phyloP scores from a whole-genome alignment of 2,329 filamentous ascomycete genomes.

The Beauveria varroae region DNA sequence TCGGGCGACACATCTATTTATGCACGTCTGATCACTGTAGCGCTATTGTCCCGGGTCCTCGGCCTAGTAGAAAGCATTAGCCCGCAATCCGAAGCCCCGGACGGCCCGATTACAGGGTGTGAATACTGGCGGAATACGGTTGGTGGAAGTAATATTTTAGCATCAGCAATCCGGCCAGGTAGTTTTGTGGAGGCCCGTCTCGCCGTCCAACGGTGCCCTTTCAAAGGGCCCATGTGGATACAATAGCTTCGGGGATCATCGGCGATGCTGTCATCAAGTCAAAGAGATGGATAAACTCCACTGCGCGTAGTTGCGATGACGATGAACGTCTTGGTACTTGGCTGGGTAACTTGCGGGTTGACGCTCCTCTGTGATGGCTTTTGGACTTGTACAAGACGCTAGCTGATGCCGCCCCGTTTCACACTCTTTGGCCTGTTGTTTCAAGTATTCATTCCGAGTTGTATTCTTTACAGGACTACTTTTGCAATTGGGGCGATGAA shows the following conservation, averaged over 20 bases:
- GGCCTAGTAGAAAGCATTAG: not conserved
- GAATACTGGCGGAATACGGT: not conserved
- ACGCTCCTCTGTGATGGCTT: not conserved
- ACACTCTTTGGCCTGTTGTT: not conserved
- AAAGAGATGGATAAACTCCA: not conserved
- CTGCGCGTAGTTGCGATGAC: not conserved
- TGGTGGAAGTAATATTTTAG: conserved; percentile 11
- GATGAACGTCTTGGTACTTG: not conserved
- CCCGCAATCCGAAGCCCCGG: not conserved
- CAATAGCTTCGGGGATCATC: not conserved
- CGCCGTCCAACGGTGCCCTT: not conserved
- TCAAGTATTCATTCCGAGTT: too few species aligned
- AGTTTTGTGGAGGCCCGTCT: not conserved
- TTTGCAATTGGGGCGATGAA: too few species aligned
- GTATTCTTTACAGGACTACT: too few species aligned
- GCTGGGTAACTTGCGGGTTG: not conserved
- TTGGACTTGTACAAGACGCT: not conserved
- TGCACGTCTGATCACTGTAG: too few species aligned
- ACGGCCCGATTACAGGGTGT: conserved; percentile 9
- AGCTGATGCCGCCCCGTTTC: not conserved
- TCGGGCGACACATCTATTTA: not conserved
- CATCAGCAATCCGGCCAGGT: not conserved
- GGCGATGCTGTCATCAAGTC: not conserved
- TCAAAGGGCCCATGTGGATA: not conserved
- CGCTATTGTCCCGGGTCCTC: not conserved